Evolutionary conservation across 2,329 filamentous ascomycete species (phyloP), one percentile per base, ranked within the genome.

Genomic region (Penicillium hesseltinei): DNA sequence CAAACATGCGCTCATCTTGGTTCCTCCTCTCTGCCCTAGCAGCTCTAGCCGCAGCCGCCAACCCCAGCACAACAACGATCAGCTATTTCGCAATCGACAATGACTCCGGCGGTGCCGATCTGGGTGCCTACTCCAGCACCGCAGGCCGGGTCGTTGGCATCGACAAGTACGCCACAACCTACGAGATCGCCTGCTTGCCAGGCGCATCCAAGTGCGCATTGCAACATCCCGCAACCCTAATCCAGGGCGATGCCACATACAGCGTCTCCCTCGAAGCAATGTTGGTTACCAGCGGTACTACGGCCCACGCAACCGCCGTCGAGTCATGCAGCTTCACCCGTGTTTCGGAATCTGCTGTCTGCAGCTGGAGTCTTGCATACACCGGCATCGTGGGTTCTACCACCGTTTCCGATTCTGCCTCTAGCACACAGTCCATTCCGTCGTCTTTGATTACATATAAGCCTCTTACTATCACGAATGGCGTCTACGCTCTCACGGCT

Each of bases 211-310:
- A 56, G 19, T 58, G 56, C 40, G 47, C 40, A 19, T n/a, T 58
- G 27, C 5, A 19, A 11, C 27, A 38, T 19, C 57, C 59, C 6
- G 38, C 44, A 13, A 61, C 49, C 25, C 3, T 61, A 6, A 29
- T 59, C 17, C 59, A 61, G 46, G 59, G 59, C n/a, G 46, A 47
- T 19, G 23, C 27, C 25, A 61, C 59, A 7, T 59, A 29, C 33
- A 57, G 53, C 49, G 9, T 49, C 19, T 54, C 46, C 5, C 13
- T 46, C 5, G 17, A 35, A 33, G 39, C n/a, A 7, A 36, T 27
- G 23, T 13, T 51, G 13, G 39, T 4, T 10, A 55, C 50, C 15
- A 19, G 3, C 0, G 59, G 57, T 9, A 47, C 8, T 15, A 36
- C 27, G 0, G 59, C 36, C 7, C 4, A 38, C 5, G 42, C 33